Evolutionary conservation across 2,329 filamentous ascomycete genomes (phyloP), one percentile per base, ranked within the genome.

Genomic region (Aspergillus brunneoviolaceus): DNA sequence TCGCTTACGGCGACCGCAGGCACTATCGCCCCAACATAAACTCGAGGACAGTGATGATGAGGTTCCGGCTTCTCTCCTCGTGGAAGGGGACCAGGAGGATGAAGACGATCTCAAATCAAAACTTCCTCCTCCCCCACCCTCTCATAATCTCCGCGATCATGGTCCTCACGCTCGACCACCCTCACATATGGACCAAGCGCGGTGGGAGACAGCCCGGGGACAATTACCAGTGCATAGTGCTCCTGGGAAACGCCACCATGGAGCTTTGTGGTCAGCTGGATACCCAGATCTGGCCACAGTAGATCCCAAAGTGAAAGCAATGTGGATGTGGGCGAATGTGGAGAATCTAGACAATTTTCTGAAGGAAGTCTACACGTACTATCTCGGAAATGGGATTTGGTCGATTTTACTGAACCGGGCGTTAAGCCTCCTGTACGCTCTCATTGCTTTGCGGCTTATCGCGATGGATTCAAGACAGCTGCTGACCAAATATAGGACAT

Each of bases 291-390:
- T 80, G 48, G 73, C 74, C 19, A 73, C 79, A 55, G 78, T 82
- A 29, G 84, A 86, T 68, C 85, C 87, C 0, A 87, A 87, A 74
- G 89, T 94, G 71, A 89, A 88, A 74, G 92, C 93, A 3, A 86
- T 96, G 80, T 97, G 92, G 89, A 85, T 91, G 76, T 97, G 93
- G 90, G 91, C 91, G 57, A 96, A 96, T 70, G 91, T 95, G 59
- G 87, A 90, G 42, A 95, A 96, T 70, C 81, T 97, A 56, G 93
- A 97, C 75, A 89, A 87, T 68, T 97, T 96, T 73, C 87, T 96
- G 71, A 85, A 86, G 58, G 89, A 89, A 63, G 91, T 96, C 3
- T 97, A 97, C 73, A 84, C 89, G 65, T 97, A 96, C 76, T 96
- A 90, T 70, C 81, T 89, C 55, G 89, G 89, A 2, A 89, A 91